Conservation (phyloP, 73 alveolate genomes). For the Symbiodinium natans region DNA sequence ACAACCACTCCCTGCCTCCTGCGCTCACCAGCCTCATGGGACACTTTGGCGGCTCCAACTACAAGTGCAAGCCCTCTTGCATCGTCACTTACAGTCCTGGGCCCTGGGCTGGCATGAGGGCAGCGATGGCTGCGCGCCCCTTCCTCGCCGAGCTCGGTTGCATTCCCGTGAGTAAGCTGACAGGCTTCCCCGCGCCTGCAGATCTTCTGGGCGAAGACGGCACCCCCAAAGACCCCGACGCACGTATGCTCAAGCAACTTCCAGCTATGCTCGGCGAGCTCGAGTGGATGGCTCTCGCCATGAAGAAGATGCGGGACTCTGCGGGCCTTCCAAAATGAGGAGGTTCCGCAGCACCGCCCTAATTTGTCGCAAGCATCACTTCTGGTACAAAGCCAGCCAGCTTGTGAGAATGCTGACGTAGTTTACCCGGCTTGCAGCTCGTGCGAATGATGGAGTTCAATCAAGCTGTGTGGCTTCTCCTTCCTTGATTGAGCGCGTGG, state of each 20-base stretch:
- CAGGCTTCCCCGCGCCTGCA: slow-evolving; percentile 8
- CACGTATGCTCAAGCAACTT: slow-evolving; percentile 23
- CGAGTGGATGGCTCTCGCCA: slow-evolving; percentile 41
- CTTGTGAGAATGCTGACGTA: too few species aligned
- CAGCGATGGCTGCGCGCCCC: slow-evolving; percentile 50
- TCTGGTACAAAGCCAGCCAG: too few species aligned
- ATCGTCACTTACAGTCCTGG: slow-evolving; percentile 66
- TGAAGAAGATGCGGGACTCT: slow-evolving; percentile 37
- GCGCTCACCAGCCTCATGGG: slow-evolving; percentile 35
- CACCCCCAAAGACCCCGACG: slow-evolving; percentile 35
- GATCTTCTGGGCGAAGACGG: slow-evolving; percentile 34
- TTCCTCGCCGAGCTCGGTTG: slow-evolving; percentile 51
- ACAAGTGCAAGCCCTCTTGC: slow-evolving; percentile 34
- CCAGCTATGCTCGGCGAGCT: slow-evolving; percentile 40
- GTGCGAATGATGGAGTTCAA: too few species aligned
- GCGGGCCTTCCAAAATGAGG: slow-evolving; percentile 20
- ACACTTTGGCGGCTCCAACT: slow-evolving; percentile 44
- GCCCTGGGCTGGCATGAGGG: slow-evolving; percentile 35
- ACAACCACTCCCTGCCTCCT: slow-evolving; percentile 48
- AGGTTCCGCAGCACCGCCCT: too few species aligned
- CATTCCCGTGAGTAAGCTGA: slow-evolving; percentile 43
- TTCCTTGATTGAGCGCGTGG: too few species aligned
- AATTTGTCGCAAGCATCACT: too few species aligned
- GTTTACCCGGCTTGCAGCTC: too few species aligned
- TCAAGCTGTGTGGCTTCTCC: too few species aligned